Conservation (phyloP, 768 basidiomycete species). For the Suillus lakei region DNA sequence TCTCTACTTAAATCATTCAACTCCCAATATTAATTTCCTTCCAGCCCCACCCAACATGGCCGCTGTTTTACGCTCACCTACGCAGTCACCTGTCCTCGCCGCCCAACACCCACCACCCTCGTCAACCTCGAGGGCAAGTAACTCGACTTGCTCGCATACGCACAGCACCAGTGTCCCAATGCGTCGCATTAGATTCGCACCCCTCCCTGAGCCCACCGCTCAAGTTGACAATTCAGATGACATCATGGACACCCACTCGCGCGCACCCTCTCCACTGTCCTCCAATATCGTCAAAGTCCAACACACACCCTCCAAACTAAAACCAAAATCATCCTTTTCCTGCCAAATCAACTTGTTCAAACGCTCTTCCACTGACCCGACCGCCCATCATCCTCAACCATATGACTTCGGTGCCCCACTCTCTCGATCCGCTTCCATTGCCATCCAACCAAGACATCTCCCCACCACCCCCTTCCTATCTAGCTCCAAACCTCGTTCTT, state of each 20-base stretch:
- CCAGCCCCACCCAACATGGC: neutral
- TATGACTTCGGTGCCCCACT: neutral
- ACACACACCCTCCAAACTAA: neutral
- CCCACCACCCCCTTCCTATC: slow-evolving; percentile 7
- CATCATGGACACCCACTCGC: neutral
- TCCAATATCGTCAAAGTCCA: neutral
- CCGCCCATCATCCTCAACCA: neutral
- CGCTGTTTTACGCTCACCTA: neutral
- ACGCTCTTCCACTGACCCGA: neutral
- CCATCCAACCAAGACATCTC: neutral
- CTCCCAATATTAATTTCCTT: neutral
- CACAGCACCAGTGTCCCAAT: neutral
- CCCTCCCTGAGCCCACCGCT: neutral
- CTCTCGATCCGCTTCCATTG: neutral
- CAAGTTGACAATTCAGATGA: neutral
- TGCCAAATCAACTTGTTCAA: slow-evolving; percentile 4
- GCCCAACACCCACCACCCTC: neutral
- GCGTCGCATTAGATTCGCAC: slow-evolving; percentile 1
- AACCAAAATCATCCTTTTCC: neutral
- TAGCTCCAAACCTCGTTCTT: slow-evolving; percentile 22
- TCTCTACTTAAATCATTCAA: neutral
- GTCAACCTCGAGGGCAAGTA: neutral
- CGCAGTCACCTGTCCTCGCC: neutral
- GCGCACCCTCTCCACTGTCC: neutral
- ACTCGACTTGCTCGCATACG: neutral